Conservation (phyloP, 2,329 filamentous ascomycete species). For the Myriosclerotinia scirpicola region DNA sequence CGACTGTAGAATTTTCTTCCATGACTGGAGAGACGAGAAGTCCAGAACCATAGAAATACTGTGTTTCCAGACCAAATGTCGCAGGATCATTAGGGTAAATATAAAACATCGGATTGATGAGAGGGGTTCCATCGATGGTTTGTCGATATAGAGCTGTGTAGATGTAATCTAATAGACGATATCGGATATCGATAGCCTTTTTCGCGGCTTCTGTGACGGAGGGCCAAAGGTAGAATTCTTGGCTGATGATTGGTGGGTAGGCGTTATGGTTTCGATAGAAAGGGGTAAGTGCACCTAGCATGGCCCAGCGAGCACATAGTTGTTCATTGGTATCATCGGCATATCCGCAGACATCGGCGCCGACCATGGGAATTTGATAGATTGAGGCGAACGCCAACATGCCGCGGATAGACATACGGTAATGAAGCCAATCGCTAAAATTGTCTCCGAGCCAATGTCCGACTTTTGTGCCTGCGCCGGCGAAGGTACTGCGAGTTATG, state of each 20-base stretch:
- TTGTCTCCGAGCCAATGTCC: slow-evolving; percentile 63
- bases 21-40: slow-evolving; percentile 53
- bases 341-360: slow-evolving; percentile 77
- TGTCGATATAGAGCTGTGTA: slow-evolving; percentile 69
- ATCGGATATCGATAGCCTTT: slow-evolving; percentile 70
- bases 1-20: slow-evolving; percentile 46
- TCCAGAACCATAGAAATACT: slow-evolving; percentile 53
- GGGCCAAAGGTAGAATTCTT: slow-evolving; percentile 73
- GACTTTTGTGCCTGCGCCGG: slow-evolving; percentile 66
- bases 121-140: slow-evolving; percentile 59
- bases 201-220: slow-evolving; percentile 62
- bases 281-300: slow-evolving; percentile 69
- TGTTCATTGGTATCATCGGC: slow-evolving; percentile 63
- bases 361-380: slow-evolving; percentile 68
- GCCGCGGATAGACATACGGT: slow-evolving; percentile 57
- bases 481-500: slow-evolving; percentile 75
- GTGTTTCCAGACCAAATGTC: slow-evolving; percentile 49
- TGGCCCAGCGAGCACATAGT: slow-evolving; percentile 74
- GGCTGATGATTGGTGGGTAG: slow-evolving; percentile 49
- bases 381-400: slow-evolving; percentile 62
- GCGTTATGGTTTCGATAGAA: slow-evolving; percentile 76
- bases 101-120: slow-evolving; percentile 71
- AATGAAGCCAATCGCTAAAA: slow-evolving; percentile 57
- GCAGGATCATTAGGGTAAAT: slow-evolving; percentile 57
- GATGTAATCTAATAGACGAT: slow-evolving; percentile 74